phyloP scores from a whole-genome alignment of 1,284 basidiomycete species.

The Cerrena zonata region DNA sequence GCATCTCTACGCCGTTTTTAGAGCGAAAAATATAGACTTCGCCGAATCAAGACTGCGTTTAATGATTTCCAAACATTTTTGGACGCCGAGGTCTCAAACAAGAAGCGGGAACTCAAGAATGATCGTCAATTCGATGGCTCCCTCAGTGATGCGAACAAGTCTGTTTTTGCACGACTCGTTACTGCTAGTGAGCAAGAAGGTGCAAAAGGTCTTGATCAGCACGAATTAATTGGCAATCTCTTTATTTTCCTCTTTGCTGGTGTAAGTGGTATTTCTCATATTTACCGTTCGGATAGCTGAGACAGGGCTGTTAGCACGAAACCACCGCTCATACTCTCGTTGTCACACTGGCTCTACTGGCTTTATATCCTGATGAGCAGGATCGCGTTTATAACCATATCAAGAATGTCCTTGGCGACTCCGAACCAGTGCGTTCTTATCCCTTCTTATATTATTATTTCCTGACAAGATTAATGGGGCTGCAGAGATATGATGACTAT shows the following conservation, averaged over 20 bases:
- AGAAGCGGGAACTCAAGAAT: slow-evolving; percentile 10
- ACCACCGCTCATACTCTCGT: slow-evolving; percentile 14
- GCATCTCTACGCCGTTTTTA: neutral
- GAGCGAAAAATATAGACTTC: slow-evolving; percentile 1
- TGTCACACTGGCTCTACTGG: slow-evolving; percentile 14
- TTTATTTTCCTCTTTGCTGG: slow-evolving; percentile 18
- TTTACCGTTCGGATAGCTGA: neutral
- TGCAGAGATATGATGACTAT: slow-evolving; percentile 14
- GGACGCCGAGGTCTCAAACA: slow-evolving; percentile 6
- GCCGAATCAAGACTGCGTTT: slow-evolving; percentile 7
- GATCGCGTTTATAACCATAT: slow-evolving; percentile 12
- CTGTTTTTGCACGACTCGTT: slow-evolving; percentile 15
- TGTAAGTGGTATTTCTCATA: slow-evolving; percentile 6
- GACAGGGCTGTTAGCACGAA: slow-evolving; percentile 9
- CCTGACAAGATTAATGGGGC: neutral
- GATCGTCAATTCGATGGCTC: neutral
- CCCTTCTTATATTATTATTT: neutral
- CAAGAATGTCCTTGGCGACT: slow-evolving; percentile 6
- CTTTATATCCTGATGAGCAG: slow-evolving; percentile 14
- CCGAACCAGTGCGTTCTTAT: slow-evolving; percentile 10
- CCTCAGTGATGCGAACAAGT: slow-evolving; percentile 4
- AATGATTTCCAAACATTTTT: slow-evolving; percentile 8
- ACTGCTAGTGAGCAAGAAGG: slow-evolving; percentile 12
- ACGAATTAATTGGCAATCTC: slow-evolving; percentile 16
- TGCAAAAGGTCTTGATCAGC: slow-evolving; percentile 10